A percentile compares a stretch with the other conserved stretches of the same genome.
Conservation (phyloP, 2,329 filamentous ascomycete species). For the Chaetomium sp. region DNA sequence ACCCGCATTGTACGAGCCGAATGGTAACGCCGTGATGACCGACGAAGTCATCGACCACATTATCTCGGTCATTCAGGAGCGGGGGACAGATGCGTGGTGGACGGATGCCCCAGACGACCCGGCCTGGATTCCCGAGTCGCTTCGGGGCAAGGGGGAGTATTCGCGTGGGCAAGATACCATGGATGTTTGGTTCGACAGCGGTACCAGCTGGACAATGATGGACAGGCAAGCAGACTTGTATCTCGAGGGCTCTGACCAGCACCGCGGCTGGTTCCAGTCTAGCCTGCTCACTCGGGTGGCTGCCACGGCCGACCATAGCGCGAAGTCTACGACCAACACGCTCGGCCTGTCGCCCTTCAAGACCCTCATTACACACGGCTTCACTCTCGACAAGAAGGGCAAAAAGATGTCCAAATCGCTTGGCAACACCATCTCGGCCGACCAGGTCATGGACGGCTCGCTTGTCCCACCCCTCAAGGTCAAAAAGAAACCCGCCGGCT, state of each 20-base stretch:
- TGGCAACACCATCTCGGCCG: constrained; percentile 81
- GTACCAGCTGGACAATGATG: constrained; percentile 80
- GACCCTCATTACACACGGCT: constrained; percentile 91
- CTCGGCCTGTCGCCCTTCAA: constrained; percentile 69
- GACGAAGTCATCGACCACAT: constrained; percentile 81
- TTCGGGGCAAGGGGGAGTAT: constrained; percentile 60
- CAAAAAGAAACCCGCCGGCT: constrained; percentile 50
- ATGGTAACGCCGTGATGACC: constrained; percentile 75
- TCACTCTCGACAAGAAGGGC: constrained; percentile 85
- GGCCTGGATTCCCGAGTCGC: constrained; percentile 71
- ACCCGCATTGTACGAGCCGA: constrained; percentile 78
- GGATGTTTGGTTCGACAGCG: constrained; percentile 99
- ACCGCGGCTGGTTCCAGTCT: constrained; percentile 98
- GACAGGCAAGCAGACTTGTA: constrained; percentile 74
- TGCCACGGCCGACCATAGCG: constrained; percentile 50
- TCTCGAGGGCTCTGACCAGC: constrained; percentile 92
- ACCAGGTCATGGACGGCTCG: constrained; percentile 82
- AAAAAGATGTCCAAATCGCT: constrained; percentile 99
- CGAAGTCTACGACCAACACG: constrained; percentile 40
- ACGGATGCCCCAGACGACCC: constrained; percentile 74
- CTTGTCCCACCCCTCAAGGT: constrained; percentile 70
- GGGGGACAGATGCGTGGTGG: constrained; percentile 94
- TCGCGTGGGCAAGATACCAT: constrained; percentile 88
- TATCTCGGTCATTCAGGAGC: constrained; percentile 72
- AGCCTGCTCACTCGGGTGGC: constrained; percentile 86